Evolutionary conservation across 176 grass and related monocot genomes (phyloP).

Genomic region (Cenchrus fungigraminus): DNA sequence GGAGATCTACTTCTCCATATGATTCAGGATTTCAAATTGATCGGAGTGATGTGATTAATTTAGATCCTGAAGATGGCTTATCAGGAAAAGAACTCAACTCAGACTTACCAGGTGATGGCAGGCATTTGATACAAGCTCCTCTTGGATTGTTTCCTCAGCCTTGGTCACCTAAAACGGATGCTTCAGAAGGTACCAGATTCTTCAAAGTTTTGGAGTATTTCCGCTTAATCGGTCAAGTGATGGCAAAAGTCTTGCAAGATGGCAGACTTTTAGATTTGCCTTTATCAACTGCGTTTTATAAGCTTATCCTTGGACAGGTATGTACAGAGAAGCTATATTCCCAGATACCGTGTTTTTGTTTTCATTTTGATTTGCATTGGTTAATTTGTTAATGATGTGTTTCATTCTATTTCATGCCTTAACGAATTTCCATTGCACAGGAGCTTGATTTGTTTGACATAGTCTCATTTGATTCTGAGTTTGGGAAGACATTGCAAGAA

Average conservation of each 20-base stretch:
- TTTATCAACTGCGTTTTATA: slow-evolving; percentile 82
- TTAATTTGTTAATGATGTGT: slow-evolving; percentile 17
- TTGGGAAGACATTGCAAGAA: slow-evolving; percentile 91
- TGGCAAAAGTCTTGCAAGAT: slow-evolving; percentile 96
- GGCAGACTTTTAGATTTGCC: slow-evolving; percentile 89
- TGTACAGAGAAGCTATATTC: slow-evolving; percentile 31
- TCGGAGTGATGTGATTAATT: slow-evolving; percentile 37
- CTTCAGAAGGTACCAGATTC: slow-evolving; percentile 57
- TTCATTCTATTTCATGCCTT: not conserved
- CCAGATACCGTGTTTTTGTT: not conserved
- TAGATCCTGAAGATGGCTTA: slow-evolving; percentile 30
- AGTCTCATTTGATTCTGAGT: slow-evolving; percentile 71
- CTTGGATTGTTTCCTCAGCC: slow-evolving; percentile 79
- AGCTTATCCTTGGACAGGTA: slow-evolving; percentile 83
- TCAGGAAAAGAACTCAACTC: slow-evolving; percentile 36
- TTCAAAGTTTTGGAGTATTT: slow-evolving; percentile 68
- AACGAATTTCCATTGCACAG: slow-evolving; percentile 44
- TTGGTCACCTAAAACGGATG: slow-evolving; percentile 49
- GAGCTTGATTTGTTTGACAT: slow-evolving; percentile 94
- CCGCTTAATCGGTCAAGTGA: slow-evolving; percentile 68
- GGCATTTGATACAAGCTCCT: slow-evolving; percentile 54
- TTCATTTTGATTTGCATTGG: slow-evolving; percentile 22
- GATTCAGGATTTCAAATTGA: slow-evolving; percentile 62
- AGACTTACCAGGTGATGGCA: slow-evolving; percentile 34
- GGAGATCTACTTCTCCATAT: slow-evolving; percentile 64